Percentiles rank a stretch among this genome's conserved stretches.
Conservation (phyloP, 2,329 filamentous ascomycete species). For the Botrytis galanthina region DNA sequence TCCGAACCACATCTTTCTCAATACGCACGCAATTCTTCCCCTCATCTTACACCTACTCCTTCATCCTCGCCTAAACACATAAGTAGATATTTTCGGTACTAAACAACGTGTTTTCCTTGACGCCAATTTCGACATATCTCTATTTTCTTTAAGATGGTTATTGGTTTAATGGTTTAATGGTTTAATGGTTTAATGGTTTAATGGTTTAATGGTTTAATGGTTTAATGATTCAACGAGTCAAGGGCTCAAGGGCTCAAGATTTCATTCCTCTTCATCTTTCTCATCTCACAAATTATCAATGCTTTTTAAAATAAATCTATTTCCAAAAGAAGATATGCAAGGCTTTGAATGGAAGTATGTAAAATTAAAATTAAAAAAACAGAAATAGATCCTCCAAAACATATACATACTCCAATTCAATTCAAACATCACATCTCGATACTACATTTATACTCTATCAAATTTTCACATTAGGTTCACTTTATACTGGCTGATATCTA, state of each 20-base stretch:
- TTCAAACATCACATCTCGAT: neutral
- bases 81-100: neutral
- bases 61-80: neutral
- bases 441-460: neutral
- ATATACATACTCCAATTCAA: neutral
- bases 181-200: too few relatives aligned
- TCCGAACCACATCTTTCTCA: neutral
- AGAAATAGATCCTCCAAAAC: neutral
- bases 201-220: too few relatives aligned
- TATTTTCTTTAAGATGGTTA: neutral
- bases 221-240: too few relatives aligned
- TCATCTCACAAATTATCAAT: neutral
- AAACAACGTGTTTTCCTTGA: neutral
- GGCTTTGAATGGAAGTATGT: accelerated
- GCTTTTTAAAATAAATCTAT: accelerated
- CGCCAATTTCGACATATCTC: neutral
- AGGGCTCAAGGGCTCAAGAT: too few relatives aligned
- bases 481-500: too few relatives aligned
- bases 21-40: neutral
- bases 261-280: neutral
- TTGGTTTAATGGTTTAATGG: too few relatives aligned
- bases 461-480: neutral
- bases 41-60: neutral
- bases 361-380: neutral
- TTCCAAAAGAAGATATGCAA: neutral